Base-by-base conservation (phyloP, 1,284 basidiomycete species). In the Leccinum pseudoinsigne region DNA sequence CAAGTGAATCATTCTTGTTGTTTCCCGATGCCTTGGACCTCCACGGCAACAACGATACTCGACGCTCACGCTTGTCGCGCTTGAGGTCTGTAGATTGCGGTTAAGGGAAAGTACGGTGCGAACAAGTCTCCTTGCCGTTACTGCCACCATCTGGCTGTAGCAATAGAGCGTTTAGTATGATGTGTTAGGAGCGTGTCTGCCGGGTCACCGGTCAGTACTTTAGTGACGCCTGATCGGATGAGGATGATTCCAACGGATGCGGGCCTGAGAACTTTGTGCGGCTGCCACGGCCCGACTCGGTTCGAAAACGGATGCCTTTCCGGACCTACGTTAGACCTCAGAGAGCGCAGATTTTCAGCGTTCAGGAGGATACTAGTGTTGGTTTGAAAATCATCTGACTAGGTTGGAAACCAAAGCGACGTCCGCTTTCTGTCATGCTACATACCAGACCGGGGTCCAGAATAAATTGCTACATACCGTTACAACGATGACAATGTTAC, bases 31-130 rank as follows among this genome's bases (percentile, higher is more conserved):
- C 61, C 12, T 57, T 72, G 4, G 68, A 67, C 21, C 50, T 71
- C 70, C 70, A 74, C 11, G 64, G 72, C 0, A 71, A 64, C 12
- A 71, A 16, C 34, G 71, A 74, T 34, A 14, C 2, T 1, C 68
- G 66, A 18, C 71, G 72, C 16, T 69, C 68, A 28, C 7, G 26
- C 26, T 28, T 28, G 28, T 28, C 28, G 7, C 28, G 21, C 80
- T 71, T 57, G 78, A 67, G 45, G 60, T 65, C 67, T 71, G 68
- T 57, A 68, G 58, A 54, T 34, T 53, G 56, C 36, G 60, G 34
- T 65, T 60, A 53, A 64, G 58, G 31, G 64, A 62, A 23, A 62
- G 28, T 53, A 61, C 12, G 16, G 55, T 51, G 26, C 45, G 45
- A 65, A 60, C 6, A 16, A 65, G 57, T 42, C 57, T 62, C 45